A percentile compares a stretch with the other conserved stretches of the same genome.
Conservation (phyloP, 2,329 filamentous ascomycete species). For the Peltaster fructicola region DNA sequence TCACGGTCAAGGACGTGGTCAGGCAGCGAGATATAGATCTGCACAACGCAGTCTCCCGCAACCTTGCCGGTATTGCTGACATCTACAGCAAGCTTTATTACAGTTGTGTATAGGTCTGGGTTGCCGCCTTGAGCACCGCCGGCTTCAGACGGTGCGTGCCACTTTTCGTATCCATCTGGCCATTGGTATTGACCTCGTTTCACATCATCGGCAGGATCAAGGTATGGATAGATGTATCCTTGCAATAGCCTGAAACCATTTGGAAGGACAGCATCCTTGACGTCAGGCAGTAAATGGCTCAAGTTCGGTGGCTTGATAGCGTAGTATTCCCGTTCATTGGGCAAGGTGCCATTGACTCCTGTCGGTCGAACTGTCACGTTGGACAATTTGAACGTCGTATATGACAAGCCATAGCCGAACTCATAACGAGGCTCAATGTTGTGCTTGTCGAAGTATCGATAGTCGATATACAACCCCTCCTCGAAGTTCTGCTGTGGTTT, state of each 20-base stretch:
- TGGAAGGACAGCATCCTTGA: conserved; percentile 44
- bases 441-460: conserved; percentile 70
- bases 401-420: conserved; percentile 74
- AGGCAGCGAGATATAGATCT: conserved; percentile 36
- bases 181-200: conserved; percentile 28
- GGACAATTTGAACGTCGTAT: conserved; percentile 52
- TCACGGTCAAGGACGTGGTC: conserved; percentile 10
- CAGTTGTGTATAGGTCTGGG: conserved; percentile 43
- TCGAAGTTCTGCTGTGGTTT: conserved; percentile 67
- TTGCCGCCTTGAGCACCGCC: conserved; percentile 55
- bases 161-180: conserved; percentile 36
- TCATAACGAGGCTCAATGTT: conserved; percentile 60
- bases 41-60: conserved; percentile 36
- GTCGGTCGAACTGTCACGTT: conserved; percentile 32
- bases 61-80: conserved; percentile 46
- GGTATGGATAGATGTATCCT: conserved; percentile 60
- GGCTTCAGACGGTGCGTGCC: conserved; percentile 38
- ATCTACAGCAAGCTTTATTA: conserved; percentile 33
- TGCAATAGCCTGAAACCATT: conserved; percentile 39
- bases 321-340: no score
- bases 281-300: conserved; percentile 35
- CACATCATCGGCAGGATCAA: conserved; percentile 34
- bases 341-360: conserved; percentile 5
- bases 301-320: conserved; percentile 37
- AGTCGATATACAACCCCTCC: conserved; percentile 77